Percentiles rank a stretch among this genome's conserved stretches.
Evolutionary conservation across 192 early-diverging fungal genomes (phyloP).

Genomic region (Physocladia obscura): DNA sequence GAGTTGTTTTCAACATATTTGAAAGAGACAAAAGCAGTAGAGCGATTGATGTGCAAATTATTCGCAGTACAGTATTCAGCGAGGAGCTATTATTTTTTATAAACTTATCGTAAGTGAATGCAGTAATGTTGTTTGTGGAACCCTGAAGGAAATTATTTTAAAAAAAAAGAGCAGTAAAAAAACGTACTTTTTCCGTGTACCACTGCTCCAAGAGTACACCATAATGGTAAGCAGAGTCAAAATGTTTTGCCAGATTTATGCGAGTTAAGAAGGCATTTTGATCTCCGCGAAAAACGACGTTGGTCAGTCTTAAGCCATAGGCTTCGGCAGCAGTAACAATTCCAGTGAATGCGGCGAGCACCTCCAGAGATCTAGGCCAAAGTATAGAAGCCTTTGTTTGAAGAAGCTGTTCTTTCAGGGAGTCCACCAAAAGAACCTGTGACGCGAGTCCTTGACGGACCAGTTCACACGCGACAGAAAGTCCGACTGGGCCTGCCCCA

Average conservation of each 20-base stretch:
- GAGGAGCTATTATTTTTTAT: too few species aligned
- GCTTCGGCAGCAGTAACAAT: not conserved
- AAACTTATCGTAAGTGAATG: too few species aligned
- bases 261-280: not conserved
- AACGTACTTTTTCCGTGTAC: not conserved
- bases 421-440: constrained; percentile 25
- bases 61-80: not conserved
- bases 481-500: constrained; percentile 28
- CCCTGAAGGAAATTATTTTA: too few species aligned
- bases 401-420: not conserved
- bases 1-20: not conserved
- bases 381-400: constrained; percentile 19
- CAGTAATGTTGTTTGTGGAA: too few species aligned
- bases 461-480: constrained; percentile 16
- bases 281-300: not conserved
- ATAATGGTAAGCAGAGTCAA: not conserved
- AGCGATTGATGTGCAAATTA: not conserved
- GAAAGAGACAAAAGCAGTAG: not conserved
- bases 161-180: too few species aligned
- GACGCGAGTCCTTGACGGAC: constrained; percentile 23
- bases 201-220: not conserved
- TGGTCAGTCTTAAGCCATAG: not conserved
- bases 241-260: constrained; percentile 3
- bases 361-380: constrained; percentile 11
- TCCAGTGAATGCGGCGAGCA: constrained; percentile 6